A percentile compares a stretch with the other conserved stretches of the same genome.
phyloP scores from a whole-genome alignment of 805 yeast species.

The Kodamaea kakaduensis region DNA sequence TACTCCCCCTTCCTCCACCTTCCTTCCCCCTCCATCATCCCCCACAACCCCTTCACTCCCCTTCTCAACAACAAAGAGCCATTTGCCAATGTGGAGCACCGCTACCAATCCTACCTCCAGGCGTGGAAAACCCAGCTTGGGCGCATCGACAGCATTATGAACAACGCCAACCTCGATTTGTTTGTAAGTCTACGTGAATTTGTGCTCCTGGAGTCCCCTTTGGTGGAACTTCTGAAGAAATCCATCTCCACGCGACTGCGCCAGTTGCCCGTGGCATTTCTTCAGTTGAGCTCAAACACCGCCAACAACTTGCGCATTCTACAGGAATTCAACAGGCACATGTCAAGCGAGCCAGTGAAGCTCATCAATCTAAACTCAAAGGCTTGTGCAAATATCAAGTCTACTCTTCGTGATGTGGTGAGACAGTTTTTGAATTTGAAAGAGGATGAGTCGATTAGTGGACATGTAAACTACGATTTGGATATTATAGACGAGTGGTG shows the following conservation, averaged over 20 bases:
- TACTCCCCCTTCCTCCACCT: background rate
- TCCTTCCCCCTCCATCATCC: slow-evolving; percentile 1
- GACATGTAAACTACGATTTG: slow-evolving; percentile 29
- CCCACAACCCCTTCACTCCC: slow-evolving; percentile 13
- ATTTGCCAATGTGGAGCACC: slow-evolving; percentile 15
- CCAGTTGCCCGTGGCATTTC: slow-evolving; percentile 30
- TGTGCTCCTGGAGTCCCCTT: slow-evolving; percentile 14
- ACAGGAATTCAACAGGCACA: slow-evolving; percentile 28
- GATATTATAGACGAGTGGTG: slow-evolving; percentile 35
- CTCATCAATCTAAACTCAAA: slow-evolving; percentile 29
- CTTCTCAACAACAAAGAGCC: slow-evolving; percentile 25
- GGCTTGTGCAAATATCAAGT: slow-evolving; percentile 30
- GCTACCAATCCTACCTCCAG: slow-evolving; percentile 23
- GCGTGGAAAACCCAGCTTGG: slow-evolving; percentile 28
- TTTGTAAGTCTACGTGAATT: slow-evolving; percentile 26
- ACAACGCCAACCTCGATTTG: slow-evolving; percentile 30
- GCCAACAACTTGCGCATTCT: slow-evolving; percentile 39
- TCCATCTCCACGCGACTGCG: slow-evolving; percentile 4
- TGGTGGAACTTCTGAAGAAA: slow-evolving; percentile 5
- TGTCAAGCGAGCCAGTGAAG: slow-evolving; percentile 14
- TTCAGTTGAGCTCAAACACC: slow-evolving; percentile 36
- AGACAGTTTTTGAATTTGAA: slow-evolving; percentile 24
- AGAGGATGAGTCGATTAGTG: slow-evolving; percentile 4
- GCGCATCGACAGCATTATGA: slow-evolving; percentile 26
- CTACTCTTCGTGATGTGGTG: slow-evolving; percentile 31